Base-by-base conservation (phyloP, 1,284 basidiomycete species). In the Fomitopsis betulina region DNA sequence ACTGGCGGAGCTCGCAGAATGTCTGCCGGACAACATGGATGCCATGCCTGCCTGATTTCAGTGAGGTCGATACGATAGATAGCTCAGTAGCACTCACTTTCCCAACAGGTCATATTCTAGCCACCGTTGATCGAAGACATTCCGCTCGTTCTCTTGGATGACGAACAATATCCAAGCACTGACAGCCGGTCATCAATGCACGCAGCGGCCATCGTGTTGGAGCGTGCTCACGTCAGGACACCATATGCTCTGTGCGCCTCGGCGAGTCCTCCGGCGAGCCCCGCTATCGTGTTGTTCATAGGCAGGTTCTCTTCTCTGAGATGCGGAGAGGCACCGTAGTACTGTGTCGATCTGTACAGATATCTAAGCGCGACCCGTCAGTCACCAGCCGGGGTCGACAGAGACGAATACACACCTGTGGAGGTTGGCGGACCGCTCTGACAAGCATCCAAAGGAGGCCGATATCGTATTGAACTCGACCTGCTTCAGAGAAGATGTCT, bases 401-500 rank as follows among this genome's bases (percentile, higher is more conserved):
- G 8, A 19, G 6, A 51, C 2, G 7, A 4, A 23, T 17, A 66
- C 76, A 61, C 65, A 94, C 93, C 84, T 79, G 73, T 98, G 96
- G 68, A 98, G 73, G 25, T 83, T 82, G 17, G 89, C 82, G 7
- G 85, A 82, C 43, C 81, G 82, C 60, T 94, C 83, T 3, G 91
- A 93, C 15, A 98, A 77, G 0, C 87, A 72, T 1, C 95, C 96
- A 69, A 98, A 98, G 1, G 93, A 94, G 0, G 90, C 86, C 0
- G 95, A 94, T 64, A 98, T 96, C 5, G 96, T 98, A 72, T 99
- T 99, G 75, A 98, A 97, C 72, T 99, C 97, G 55, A 99, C 96
- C 76, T 99, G 96, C 72, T 95, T 97, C 60, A 99, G 76, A 30
- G 78, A 75, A 10, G 85, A 64, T 0, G 73, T 63, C 7, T 77